A percentile compares a stretch with the other conserved stretches of the same genome.
These are phyloP conservation scores for Harringtonia lauricola DNA, from an alignment of 2,329 filamentous ascomycete species.

Conservation along the genomic window DNA sequence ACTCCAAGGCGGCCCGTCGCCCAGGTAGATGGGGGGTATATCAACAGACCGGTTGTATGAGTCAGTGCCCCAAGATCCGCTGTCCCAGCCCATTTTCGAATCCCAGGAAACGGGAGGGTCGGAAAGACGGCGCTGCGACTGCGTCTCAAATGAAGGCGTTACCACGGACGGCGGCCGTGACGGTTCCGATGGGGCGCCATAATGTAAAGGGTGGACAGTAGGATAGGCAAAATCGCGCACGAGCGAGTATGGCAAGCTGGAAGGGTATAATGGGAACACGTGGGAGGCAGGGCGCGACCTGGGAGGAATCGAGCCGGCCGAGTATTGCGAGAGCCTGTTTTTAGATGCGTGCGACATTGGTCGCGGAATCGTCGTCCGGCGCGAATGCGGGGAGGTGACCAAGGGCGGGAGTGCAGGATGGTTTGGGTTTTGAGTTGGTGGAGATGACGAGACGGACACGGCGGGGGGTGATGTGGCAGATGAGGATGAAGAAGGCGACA, in stretches of 20 bases:
- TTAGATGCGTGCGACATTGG: constrained; percentile 69
- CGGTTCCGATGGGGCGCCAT: constrained; percentile 74
- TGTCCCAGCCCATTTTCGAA: constrained; percentile 48
- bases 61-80: constrained; percentile 35
- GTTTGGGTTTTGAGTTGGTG: constrained; percentile 29
- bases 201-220: constrained; percentile 73
- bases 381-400: constrained; percentile 43
- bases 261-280: constrained; percentile 73
- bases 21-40: constrained; percentile 72
- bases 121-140: constrained; percentile 58
- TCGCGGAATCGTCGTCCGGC: constrained; percentile 49
- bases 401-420: constrained; percentile 44
- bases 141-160: constrained; percentile 67
- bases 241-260: constrained; percentile 75
- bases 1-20: constrained; percentile 83
- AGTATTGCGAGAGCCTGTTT: constrained; percentile 77
- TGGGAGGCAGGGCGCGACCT: constrained; percentile 73
- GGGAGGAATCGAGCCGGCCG: constrained; percentile 54
- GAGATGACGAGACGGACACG: constrained; percentile 31
- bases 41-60: constrained; percentile 54
- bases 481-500: constrained; percentile 43
- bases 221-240: constrained; percentile 96
- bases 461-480: constrained; percentile 41
- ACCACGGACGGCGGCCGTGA: constrained; percentile 64
- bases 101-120: constrained; percentile 74